Conservation (phyloP, 2,329 filamentous ascomycete species). For the Fusarium luffae region DNA sequence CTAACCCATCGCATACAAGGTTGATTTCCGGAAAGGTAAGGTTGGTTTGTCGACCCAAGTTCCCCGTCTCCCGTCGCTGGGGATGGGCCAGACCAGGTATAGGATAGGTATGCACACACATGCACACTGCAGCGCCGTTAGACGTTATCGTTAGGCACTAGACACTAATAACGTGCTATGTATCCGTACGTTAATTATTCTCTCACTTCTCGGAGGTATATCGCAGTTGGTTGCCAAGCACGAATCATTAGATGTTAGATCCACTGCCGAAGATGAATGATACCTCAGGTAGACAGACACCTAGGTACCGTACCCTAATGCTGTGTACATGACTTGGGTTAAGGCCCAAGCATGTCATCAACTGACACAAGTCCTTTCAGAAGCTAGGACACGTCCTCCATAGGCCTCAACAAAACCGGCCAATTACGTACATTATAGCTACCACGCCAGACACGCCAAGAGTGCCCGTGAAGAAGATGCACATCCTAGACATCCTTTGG, state of each 20-base stretch:
- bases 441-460: background rate
- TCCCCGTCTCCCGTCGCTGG: background rate
- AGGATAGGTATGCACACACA: background rate
- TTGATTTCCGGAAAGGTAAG: background rate
- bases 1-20: background rate
- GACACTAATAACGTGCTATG: background rate
- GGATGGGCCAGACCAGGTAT: background rate
- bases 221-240: background rate
- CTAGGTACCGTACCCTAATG: background rate
- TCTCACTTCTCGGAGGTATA: background rate
- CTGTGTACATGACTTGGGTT: constrained; percentile 25
- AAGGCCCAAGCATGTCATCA: constrained; percentile 1
- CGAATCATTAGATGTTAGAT: too few species aligned
- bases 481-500: background rate
- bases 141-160: background rate
- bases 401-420: constrained; percentile 7
- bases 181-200: background rate
- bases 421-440: constrained; percentile 7
- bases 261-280: background rate
- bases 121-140: background rate
- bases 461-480: background rate
- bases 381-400: constrained; percentile 1
- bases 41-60: background rate
- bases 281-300: background rate
- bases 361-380: constrained; percentile 26